A percentile compares a stretch with the other conserved stretches of the same genome.
Evolutionary conservation across 257 asterid genomes (phyloP).

Genomic region (Solanum bulbocastanum): DNA sequence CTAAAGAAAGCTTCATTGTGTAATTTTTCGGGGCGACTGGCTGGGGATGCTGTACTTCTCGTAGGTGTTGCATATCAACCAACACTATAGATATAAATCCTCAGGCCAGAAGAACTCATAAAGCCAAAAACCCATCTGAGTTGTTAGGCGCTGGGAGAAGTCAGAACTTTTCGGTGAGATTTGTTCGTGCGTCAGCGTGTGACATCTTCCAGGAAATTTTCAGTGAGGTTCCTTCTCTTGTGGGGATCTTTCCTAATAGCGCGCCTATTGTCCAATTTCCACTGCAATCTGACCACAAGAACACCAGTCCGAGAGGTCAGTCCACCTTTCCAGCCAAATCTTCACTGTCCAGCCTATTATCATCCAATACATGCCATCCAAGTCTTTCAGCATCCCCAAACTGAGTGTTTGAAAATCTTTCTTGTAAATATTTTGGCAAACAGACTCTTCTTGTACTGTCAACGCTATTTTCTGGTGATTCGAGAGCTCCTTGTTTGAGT

Average conservation of each 20-base stretch:
- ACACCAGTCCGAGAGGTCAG: background rate
- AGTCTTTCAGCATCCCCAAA: background rate
- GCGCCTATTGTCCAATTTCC: background rate
- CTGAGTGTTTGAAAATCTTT: background rate
- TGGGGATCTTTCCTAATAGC: background rate
- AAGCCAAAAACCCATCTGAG: background rate
- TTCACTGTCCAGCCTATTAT: background rate
- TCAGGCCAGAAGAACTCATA: background rate
- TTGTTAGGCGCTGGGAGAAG: background rate
- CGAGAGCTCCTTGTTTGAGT: background rate
- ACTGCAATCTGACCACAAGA: background rate
- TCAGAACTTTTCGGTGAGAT: background rate
- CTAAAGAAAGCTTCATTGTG: background rate
- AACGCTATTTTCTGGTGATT: background rate
- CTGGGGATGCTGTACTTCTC: background rate
- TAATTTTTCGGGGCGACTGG: background rate
- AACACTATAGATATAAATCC: background rate
- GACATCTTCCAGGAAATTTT: background rate
- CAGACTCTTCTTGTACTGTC: background rate
- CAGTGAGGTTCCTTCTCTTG: background rate
- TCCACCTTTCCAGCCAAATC: background rate
- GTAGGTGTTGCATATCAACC: background rate
- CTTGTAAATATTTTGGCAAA: background rate
- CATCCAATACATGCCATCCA: background rate
- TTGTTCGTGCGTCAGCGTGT: background rate